Base-by-base conservation (phyloP, 306 rosid genomes). In the Lathyrus tuberosus region DNA sequence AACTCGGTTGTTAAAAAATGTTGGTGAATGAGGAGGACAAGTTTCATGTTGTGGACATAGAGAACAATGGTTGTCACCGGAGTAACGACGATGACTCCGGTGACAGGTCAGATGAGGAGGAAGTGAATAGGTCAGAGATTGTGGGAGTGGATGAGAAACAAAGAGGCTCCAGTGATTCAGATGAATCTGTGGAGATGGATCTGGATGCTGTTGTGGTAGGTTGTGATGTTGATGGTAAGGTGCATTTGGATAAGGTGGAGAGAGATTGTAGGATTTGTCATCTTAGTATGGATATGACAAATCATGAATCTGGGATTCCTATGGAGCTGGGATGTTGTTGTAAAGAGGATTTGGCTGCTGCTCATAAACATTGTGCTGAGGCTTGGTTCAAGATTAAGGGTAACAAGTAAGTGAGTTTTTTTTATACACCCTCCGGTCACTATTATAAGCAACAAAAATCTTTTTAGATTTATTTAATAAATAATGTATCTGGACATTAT, bases 321-420 rank as follows among this genome's bases (percentile, higher is more conserved):
- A 86, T 92, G 46, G 96, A 92, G 80, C 69, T 92, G 35, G 96
- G 98, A 12, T 92, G 98, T 73, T 92, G 91, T 69, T 92, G 98
- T 17, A 92, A 92, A 76, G 91, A 86, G 15, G 98, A 92, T 82
- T 86, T 92, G 81, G 98, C 95, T 81, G 96, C 92, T 83, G 92
- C 98, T 10, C 98, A 92, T 54, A 92, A 87, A 42, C 91, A 89
- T 8, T 92, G 98, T 86, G 98, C 96, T 48, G 96, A 92, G 74
- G 92, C 96, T 79, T 92, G 96, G 96, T 92, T 92, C 89, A 87
- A 89, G 80, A 89, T 92, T 83, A 92, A 92, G 86, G 98, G 98
- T 3, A 85, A 89, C 81, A 92, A 84, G 98, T 92, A 80, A 28
- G 68, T 62, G n/a, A n/a, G n/a, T n/a, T n/a, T n/a, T 2, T 24